Evolutionary conservation across 2,329 filamentous ascomycete genomes (phyloP).

Genomic region (Botrytis deweyae): DNA sequence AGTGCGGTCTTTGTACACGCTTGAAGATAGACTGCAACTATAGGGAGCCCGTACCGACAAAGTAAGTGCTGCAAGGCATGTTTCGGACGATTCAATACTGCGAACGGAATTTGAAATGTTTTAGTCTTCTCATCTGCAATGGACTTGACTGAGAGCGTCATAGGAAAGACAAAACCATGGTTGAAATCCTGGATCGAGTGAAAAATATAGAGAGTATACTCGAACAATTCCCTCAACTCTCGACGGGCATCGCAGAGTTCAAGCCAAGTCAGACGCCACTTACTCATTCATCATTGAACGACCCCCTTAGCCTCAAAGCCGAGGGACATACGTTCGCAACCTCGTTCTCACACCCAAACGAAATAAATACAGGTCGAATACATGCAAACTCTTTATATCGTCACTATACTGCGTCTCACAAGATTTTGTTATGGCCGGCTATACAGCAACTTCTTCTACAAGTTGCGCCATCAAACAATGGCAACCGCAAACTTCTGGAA

Average conservation of each 20-base stretch:
- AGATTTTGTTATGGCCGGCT: conserved; percentile 52
- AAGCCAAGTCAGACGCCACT: conserved; percentile 33
- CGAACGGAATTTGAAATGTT: conserved; percentile 11
- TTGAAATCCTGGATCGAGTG: conserved; percentile 58
- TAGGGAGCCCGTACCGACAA: conserved; percentile 59
- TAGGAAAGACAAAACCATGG: conserved; percentile 62
- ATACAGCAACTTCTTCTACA: conserved; percentile 45
- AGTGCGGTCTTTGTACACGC: conserved; percentile 58
- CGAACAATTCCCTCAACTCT: conserved; percentile 42
- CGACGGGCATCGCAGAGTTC: conserved; percentile 22
- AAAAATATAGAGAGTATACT: conserved; percentile 56
- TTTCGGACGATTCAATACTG: neutral
- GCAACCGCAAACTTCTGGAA: conserved; percentile 42
- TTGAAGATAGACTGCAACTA: conserved; percentile 60
- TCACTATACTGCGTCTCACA: conserved; percentile 47
- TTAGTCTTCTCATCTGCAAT: neutral
- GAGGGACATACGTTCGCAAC: neutral
- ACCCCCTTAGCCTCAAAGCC: neutral
- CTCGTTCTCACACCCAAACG: neutral
- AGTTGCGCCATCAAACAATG: conserved; percentile 38
- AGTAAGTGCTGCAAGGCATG: conserved; percentile 47
- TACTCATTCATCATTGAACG: conserved; percentile 30
- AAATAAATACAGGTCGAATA: conserved; percentile 24
- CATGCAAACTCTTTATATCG: conserved; percentile 29
- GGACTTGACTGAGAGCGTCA: conserved; percentile 23